phyloP scores from a whole-genome alignment of 345 rosid species.

The Salix caprea region DNA sequence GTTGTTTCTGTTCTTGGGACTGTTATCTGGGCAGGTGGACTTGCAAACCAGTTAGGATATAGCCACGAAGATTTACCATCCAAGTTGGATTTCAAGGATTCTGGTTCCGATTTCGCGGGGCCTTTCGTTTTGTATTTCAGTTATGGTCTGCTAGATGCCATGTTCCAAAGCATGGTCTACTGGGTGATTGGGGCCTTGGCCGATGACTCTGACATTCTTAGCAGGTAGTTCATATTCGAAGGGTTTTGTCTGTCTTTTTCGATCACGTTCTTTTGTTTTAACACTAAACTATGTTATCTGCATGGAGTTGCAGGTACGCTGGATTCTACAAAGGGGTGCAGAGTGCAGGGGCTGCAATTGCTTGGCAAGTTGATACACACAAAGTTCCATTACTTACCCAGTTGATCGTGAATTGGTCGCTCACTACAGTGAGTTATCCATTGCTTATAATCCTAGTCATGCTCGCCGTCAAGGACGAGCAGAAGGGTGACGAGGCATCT shows the following conservation, averaged over 20 bases:
- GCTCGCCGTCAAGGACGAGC: conserved; percentile 64
- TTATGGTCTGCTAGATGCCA: conserved; percentile 68
- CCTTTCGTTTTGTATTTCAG: conserved; percentile 74
- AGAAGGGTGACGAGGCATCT: conserved; percentile 5
- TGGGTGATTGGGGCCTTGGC: conserved; percentile 95
- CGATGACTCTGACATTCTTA: conserved; percentile 75
- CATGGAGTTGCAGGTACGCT: conserved; percentile 46
- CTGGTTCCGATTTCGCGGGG: conserved; percentile 53
- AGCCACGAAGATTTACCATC: conserved; percentile 28
- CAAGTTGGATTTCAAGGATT: conserved; percentile 67
- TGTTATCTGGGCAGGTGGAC: conserved; percentile 79
- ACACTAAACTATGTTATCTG: background rate
- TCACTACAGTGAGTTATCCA: conserved; percentile 75
- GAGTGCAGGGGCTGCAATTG: conserved; percentile 91
- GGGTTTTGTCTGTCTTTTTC: too few species aligned
- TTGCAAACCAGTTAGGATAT: conserved; percentile 61
- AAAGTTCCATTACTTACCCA: conserved; percentile 57
- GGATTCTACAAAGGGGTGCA: conserved; percentile 96
- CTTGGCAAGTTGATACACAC: conserved; percentile 85
- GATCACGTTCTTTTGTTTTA: background rate
- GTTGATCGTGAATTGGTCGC: conserved; percentile 71
- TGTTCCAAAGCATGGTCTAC: conserved; percentile 44
- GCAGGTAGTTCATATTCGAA: conserved; percentile 37
- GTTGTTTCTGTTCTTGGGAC: conserved; percentile 57
- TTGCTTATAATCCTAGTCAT: conserved; percentile 56